phyloP scores from a whole-genome alignment of 2,329 filamentous ascomycete species.

The Cryphonectria nitschkei region DNA sequence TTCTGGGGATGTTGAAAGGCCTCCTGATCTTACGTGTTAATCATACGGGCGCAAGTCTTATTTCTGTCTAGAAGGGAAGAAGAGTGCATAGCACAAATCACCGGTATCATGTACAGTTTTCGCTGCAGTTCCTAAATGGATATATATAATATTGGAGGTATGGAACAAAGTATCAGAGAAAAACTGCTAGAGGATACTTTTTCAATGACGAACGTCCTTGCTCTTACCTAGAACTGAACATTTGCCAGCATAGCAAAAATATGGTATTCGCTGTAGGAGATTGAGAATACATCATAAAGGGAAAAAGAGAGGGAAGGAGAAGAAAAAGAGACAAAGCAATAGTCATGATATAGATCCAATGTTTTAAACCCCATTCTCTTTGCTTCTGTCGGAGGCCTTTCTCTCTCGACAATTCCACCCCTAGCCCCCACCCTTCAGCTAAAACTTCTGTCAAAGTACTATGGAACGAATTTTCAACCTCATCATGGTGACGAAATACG shows the following conservation, averaged over 20 bases:
- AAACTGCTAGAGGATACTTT: background rate
- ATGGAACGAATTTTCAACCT: background rate
- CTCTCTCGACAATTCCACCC: background rate
- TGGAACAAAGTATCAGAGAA: background rate
- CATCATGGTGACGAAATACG: background rate
- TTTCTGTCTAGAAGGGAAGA: background rate
- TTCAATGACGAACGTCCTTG: background rate
- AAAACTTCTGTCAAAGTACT: background rate
- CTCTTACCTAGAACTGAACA: background rate
- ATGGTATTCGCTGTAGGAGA: slow-evolving; percentile 1
- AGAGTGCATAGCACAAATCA: too few relatives aligned
- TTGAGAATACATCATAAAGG: background rate
- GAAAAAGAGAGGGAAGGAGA: background rate
- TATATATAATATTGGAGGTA: background rate
- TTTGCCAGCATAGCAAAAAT: background rate
- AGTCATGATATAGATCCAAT: background rate
- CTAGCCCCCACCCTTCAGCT: background rate
- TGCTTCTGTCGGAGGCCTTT: background rate
- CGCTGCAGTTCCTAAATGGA: too few relatives aligned
- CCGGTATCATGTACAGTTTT: too few relatives aligned
- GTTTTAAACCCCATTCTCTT: background rate
- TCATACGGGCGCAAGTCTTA: too few relatives aligned
- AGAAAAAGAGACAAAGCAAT: background rate
- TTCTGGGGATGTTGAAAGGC: too few relatives aligned
- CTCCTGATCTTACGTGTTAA: too few relatives aligned